Conservation (phyloP, 1,284 basidiomycete species). For the Boletus austroedulis region DNA sequence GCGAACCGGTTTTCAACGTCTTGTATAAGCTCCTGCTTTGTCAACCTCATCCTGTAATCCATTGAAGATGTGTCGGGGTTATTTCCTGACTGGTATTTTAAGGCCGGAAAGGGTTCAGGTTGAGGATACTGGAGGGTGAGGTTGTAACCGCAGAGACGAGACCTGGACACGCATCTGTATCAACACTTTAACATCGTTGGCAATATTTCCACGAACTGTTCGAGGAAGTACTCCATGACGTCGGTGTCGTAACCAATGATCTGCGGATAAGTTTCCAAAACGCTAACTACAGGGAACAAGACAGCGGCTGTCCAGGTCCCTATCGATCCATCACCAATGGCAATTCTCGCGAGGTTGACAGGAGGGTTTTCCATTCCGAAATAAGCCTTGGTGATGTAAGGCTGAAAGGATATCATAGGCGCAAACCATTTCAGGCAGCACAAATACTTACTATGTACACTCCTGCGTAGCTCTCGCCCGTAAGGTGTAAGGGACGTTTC, state of each 20-base stretch:
- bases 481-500: constrained; percentile 57
- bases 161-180: constrained; percentile 36
- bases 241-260: constrained; percentile 65
- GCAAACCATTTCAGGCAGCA: background rate
- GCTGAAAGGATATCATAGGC: constrained; percentile 38
- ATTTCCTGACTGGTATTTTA: constrained; percentile 35
- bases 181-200: background rate
- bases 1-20: constrained; percentile 25
- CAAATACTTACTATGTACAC: constrained; percentile 52
- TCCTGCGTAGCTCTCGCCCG: constrained; percentile 68
- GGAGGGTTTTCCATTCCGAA: constrained; percentile 62
- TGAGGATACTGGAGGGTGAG: constrained; percentile 72
- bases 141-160: constrained; percentile 61
- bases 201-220: constrained; percentile 49
- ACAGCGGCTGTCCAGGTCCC: constrained; percentile 48
- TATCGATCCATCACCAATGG: constrained; percentile 67
- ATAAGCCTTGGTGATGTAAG: constrained; percentile 71
- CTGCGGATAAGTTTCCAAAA: constrained; percentile 70
- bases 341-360: constrained; percentile 62
- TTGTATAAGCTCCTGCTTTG: constrained; percentile 19
- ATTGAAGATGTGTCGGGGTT: constrained; percentile 23
- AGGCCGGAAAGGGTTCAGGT: constrained; percentile 49
- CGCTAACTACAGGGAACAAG: constrained; percentile 52
- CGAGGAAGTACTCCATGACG: constrained; percentile 63
- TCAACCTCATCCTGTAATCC: constrained; percentile 16